A percentile compares a stretch with the other conserved stretches of the same genome.
Conservation (phyloP, 2,329 filamentous ascomycete genomes). For the Colletotrichum sp. region DNA sequence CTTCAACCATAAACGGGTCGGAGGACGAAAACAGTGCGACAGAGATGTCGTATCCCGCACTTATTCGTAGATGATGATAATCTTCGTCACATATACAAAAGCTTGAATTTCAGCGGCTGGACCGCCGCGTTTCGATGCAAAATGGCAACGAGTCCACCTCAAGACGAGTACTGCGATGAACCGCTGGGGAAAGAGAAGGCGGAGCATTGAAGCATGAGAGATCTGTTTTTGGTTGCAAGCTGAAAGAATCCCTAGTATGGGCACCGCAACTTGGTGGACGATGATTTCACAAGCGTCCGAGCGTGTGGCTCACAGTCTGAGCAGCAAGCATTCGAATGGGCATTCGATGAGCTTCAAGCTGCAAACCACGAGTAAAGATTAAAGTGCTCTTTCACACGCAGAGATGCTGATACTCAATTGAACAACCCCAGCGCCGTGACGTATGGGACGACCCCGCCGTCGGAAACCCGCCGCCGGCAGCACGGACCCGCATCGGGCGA, state of each 20-base stretch:
- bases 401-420: neutral
- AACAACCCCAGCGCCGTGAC: neutral
- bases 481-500: conserved; percentile 12
- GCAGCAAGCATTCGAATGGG: neutral
- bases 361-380: neutral
- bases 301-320: neutral
- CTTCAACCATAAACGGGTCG: too few relatives aligned
- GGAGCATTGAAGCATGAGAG: neutral
- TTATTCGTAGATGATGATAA: too few relatives aligned
- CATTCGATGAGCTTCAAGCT: neutral
- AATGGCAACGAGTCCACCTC: neutral
- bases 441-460: neutral
- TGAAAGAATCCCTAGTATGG: neutral
- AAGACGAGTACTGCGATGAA: neutral
- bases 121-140: neutral
- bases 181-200: neutral
- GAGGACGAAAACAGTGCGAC: too few relatives aligned
- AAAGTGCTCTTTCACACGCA: neutral
- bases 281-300: neutral
- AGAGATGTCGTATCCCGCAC: too few relatives aligned
- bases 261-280: neutral
- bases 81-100: neutral
- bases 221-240: neutral
- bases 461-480: conserved; percentile 1
- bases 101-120: neutral